These are phyloP conservation scores for Solanum hybrid DNA, from an alignment of 305 asterid species.

Conservation along the genomic window DNA sequence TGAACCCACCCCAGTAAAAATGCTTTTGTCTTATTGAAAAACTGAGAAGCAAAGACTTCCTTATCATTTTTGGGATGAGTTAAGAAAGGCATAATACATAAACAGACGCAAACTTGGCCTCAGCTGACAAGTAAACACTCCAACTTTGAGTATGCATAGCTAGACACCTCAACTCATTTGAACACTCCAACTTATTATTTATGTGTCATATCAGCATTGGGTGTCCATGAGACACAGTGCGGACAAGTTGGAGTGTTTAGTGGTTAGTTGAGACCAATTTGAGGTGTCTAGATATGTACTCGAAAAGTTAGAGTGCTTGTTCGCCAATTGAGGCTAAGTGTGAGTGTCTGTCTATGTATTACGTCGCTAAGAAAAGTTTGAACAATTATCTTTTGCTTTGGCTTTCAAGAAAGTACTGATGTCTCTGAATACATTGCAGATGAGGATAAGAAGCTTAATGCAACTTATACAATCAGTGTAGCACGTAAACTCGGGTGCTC, in stretches of 20 bases:
- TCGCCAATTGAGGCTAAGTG: neutral
- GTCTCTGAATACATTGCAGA: slow-evolving; percentile 37
- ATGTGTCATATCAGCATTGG: neutral
- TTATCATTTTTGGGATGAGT: neutral
- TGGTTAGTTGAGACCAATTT: neutral
- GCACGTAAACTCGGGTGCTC: slow-evolving; percentile 92
- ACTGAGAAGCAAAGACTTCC: neutral
- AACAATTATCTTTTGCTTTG: neutral
- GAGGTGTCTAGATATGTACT: neutral
- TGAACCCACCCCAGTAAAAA: neutral
- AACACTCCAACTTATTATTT: neutral
- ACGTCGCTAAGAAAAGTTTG: neutral
- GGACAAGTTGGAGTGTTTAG: neutral
- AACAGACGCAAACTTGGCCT: neutral
- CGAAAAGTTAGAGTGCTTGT: neutral
- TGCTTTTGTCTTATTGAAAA: neutral
- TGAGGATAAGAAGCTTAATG: slow-evolving; percentile 79
- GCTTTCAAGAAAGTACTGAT: neutral
- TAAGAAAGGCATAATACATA: neutral
- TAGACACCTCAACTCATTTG: neutral
- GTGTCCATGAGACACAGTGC: neutral
- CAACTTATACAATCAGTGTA: slow-evolving; percentile 81
- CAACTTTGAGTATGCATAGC: neutral
- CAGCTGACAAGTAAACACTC: neutral
- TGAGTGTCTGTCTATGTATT: neutral